Conservation (phyloP, 2,329 filamentous ascomycete species). For the Monosporascus sp. region DNA sequence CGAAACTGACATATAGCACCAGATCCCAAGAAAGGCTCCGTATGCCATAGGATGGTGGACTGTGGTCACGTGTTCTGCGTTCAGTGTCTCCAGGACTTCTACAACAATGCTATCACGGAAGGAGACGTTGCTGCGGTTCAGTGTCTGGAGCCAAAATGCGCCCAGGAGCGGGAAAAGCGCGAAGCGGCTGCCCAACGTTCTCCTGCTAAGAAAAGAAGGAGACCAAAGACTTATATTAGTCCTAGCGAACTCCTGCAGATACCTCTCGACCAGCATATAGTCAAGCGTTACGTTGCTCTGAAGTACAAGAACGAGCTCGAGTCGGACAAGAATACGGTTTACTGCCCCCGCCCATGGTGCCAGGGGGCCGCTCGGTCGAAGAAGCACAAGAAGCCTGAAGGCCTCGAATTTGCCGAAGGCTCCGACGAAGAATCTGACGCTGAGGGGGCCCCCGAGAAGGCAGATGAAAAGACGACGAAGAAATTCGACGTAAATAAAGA, state of each 20-base stretch:
- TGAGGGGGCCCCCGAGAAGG: constrained; percentile 38
- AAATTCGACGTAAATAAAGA: constrained; percentile 37
- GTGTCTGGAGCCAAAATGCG: constrained; percentile 76
- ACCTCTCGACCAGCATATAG: constrained; percentile 62
- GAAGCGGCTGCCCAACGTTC: constrained; percentile 27
- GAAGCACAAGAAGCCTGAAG: constrained; percentile 65
- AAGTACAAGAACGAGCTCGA: constrained; percentile 93
- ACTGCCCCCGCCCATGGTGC: constrained; percentile 90
- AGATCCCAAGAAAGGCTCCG: constrained; percentile 84
- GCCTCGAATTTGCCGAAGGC: constrained; percentile 53
- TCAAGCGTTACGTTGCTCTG: constrained; percentile 81
- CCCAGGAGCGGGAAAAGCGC: constrained; percentile 60
- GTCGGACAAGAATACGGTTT: constrained; percentile 84
- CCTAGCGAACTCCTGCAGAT: constrained; percentile 82
- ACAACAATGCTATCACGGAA: constrained; percentile 80
- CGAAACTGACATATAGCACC: constrained; percentile 12
- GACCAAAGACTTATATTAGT: constrained; percentile 64
- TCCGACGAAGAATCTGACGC: constrained; percentile 50
- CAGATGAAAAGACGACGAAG: constrained; percentile 20
- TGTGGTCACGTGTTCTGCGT: constrained; percentile 92
- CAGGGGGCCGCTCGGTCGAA: constrained; percentile 79
- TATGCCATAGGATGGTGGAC: constrained; percentile 75
- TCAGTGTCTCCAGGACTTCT: constrained; percentile 84
- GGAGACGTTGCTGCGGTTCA: constrained; percentile 76
- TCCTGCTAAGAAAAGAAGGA: constrained; percentile 44